Evolutionary conservation across 768 basidiomycete species (phyloP).

Genomic region (Hortiboletus campestris): DNA sequence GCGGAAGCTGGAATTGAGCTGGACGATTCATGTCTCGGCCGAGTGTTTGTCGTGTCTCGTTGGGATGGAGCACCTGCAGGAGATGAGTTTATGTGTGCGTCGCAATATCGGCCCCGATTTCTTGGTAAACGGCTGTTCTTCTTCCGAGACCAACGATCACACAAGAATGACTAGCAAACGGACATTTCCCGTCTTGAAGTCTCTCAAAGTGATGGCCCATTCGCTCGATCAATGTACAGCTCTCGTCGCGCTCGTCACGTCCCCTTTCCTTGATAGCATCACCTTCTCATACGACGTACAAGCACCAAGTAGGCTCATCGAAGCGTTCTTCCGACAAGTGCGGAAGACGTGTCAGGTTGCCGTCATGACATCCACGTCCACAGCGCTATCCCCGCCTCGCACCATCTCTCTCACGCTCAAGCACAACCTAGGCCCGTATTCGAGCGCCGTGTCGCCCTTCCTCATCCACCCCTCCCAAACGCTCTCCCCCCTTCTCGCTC

Average conservation of each 20-base stretch:
- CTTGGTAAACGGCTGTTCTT: constrained; percentile 9
- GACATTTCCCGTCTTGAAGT: constrained; percentile 23
- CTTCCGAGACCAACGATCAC: not conserved
- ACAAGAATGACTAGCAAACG: not conserved
- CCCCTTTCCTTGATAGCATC: constrained; percentile 22
- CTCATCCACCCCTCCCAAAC: constrained; percentile 25
- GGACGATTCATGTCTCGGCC: constrained; percentile 22
- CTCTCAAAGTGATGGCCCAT: constrained; percentile 23
- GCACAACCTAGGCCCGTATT: constrained; percentile 23
- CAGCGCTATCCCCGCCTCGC: not conserved
- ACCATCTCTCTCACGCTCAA: constrained; percentile 27
- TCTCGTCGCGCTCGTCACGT: constrained; percentile 23
- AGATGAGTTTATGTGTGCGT: constrained; percentile 21
- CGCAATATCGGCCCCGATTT: constrained; percentile 16
- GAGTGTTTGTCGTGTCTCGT: constrained; percentile 22
- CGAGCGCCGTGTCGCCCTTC: constrained; percentile 22
- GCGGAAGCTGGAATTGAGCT: constrained; percentile 25
- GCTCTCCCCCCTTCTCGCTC: constrained; percentile 24
- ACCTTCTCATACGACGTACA: constrained; percentile 28
- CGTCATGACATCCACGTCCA: not conserved
- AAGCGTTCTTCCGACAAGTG: constrained; percentile 25
- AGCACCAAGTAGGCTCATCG: constrained; percentile 19
- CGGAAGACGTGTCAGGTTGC: constrained; percentile 13
- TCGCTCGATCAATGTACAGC: constrained; percentile 30
- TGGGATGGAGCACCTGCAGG: constrained; percentile 23